Percentiles rank a stretch among this genome's conserved stretches.
phyloP scores from a whole-genome alignment of 352 stramenopile species.

The Thalassiosira livingstoniorum region DNA sequence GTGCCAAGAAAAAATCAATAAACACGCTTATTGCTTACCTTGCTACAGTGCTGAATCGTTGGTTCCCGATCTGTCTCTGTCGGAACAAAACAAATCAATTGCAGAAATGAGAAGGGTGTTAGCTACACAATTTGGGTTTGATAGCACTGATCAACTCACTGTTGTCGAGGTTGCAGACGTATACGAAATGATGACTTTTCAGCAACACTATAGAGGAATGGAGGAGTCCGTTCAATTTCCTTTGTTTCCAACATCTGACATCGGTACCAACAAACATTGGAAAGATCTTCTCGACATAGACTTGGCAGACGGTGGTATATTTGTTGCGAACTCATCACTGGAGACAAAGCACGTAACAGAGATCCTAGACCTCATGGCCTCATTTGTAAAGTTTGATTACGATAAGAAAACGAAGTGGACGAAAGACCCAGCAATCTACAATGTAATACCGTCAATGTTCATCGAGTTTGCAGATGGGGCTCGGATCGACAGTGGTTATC shows the following conservation, averaged over 20 bases:
- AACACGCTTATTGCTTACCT: conserved; percentile 3
- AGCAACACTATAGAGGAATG: background rate
- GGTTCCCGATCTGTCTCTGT: background rate
- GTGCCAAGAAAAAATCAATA: background rate
- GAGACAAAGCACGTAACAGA: conserved; percentile 8
- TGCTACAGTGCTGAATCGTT: conserved; percentile 19
- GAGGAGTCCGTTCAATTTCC: conserved; percentile 8
- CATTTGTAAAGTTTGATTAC: conserved; percentile 26
- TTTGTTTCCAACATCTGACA: conserved; percentile 7
- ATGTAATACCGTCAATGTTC: conserved; percentile 24
- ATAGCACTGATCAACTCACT: conserved; percentile 10
- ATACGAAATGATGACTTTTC: background rate
- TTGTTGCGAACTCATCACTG: conserved; percentile 20
- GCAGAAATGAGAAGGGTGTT: conserved; percentile 19
- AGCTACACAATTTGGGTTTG: conserved; percentile 6
- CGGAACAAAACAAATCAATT: conserved; percentile 7
- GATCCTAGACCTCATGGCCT: conserved; percentile 16
- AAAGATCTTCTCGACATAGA: conserved; percentile 4
- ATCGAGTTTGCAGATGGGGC: conserved; percentile 36
- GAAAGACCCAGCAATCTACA: conserved; percentile 31
- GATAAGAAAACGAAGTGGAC: conserved; percentile 25
- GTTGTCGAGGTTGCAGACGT: conserved; percentile 25
- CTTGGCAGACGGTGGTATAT: conserved; percentile 22
- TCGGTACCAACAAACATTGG: background rate
- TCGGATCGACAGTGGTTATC: conserved; percentile 32